A percentile compares a stretch with the other conserved stretches of the same genome.
phyloP scores from a whole-genome alignment of 306 rosid species.

The Lotus japonicus region DNA sequence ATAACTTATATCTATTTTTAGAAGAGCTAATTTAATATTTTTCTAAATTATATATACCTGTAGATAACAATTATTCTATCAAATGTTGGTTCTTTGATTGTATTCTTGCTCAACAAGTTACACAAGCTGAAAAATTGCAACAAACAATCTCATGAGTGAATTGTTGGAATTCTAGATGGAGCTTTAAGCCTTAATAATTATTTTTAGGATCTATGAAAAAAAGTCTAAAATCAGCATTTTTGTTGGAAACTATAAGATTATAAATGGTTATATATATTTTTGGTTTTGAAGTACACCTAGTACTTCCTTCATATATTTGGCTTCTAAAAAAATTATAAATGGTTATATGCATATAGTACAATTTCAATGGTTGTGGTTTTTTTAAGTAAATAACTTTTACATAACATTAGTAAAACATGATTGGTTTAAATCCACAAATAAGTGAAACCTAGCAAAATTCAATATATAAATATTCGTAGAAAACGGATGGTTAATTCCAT shows the following conservation, averaged over 20 bases:
- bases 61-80: slow-evolving; percentile 81
- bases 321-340: no score
- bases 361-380: no score
- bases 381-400: no score
- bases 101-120: slow-evolving; percentile 53
- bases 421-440: no score
- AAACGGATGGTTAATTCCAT: no score
- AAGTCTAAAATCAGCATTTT: neutral
- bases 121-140: slow-evolving; percentile 34
- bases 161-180: neutral
- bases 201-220: neutral
- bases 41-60: slow-evolving; percentile 41
- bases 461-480: no score
- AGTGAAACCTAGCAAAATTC: no score
- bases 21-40: neutral
- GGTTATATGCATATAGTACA: no score
- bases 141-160: slow-evolving; percentile 14
- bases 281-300: no score
- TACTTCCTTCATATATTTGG: no score
- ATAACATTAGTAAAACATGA: no score
- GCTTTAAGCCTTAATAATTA: neutral
- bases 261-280: no score
- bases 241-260: neutral
- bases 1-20: neutral
- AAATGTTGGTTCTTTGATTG: slow-evolving; percentile 89